Base-by-base conservation (phyloP, 2,329 filamentous ascomycete genomes). In the Diaporthe aspalathi region DNA sequence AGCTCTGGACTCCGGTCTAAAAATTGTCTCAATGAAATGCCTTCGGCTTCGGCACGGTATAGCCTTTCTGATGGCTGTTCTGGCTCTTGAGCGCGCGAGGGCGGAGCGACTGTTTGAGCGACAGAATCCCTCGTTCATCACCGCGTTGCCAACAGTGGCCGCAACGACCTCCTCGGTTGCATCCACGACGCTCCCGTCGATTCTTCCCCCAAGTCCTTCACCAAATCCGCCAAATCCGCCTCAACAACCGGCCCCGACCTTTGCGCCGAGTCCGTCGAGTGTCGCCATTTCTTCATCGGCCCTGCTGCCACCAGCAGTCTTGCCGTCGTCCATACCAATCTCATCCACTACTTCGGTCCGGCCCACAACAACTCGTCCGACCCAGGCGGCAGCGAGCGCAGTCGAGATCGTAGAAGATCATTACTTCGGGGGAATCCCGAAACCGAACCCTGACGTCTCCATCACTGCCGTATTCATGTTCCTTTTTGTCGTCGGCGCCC, bases 51-150 rank as follows among this genome's bases (percentile, higher is more conserved):
- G 32, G 60, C 60, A 63, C 11, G 27, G 27, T 2, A 32, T 14
- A 20, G 60, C 60, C 43, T 49, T 22, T 22, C 12, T 63, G 20
- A 24, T 63, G 60, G 43, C 29, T 49, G 11, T 49, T 17, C 60
- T 63, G 43, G 8, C 60, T 6, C n/a, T 47, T 11, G 20, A 49
- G 14, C n/a, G n/a, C 17, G 56, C 22, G 38, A 12, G n/a, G n/a
- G 67, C 35, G 4, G 67, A 35, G 6, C 20, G 45, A 27, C 22
- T 70, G 35, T 17, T 29, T 12, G 24, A 53, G 17, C 38, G 67
- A 52, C 67, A 70, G 24, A 70, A 70, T 43, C 67, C 67, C 20
- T 35, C 45, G 2, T 70, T 70, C 24, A 70, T 70, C 54, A 70
- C 67, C 7, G 50, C 54, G 20, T n/a, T 70, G 45, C 67, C 67